Evolutionary conservation across 1,139 yeast species (phyloP).

Genomic region (Protomyces arabidopsidicola): DNA sequence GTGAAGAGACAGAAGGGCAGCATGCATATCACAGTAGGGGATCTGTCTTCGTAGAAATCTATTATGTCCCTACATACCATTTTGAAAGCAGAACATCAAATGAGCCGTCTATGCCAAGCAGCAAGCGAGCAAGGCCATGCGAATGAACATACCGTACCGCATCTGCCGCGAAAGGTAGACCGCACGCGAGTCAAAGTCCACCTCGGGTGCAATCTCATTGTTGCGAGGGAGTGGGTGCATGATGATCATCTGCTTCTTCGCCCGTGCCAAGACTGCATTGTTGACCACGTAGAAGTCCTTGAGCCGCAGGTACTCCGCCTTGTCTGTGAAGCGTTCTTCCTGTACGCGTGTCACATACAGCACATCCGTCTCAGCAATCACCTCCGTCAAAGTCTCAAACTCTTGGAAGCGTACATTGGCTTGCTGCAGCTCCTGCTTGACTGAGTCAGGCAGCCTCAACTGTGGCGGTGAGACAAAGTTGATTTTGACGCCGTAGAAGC

Average conservation of each 20-base stretch:
- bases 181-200: slow-evolving; percentile 77
- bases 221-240: slow-evolving; percentile 99
- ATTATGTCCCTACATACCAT: not conserved
- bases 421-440: slow-evolving; percentile 59
- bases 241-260: slow-evolving; percentile 91
- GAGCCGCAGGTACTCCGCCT: slow-evolving; percentile 73
- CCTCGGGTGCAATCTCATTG: slow-evolving; percentile 93
- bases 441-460: slow-evolving; percentile 70
- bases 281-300: slow-evolving; percentile 91
- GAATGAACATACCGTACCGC: slow-evolving; percentile 95
- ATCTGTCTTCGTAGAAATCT: not conserved
- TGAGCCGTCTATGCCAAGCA: slow-evolving; percentile 55
- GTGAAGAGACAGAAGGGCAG: too few relatives aligned
- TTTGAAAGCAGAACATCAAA: not conserved
- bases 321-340: slow-evolving; percentile 84
- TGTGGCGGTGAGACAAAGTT: slow-evolving; percentile 90
- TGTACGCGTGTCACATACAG: slow-evolving; percentile 97
- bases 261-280: slow-evolving; percentile 81
- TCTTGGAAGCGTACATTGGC: slow-evolving; percentile 69
- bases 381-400: slow-evolving; percentile 69
- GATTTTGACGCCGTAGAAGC: slow-evolving; percentile 87
- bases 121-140: slow-evolving; percentile 98
- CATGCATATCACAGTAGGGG: too few relatives aligned
- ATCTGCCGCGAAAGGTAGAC: slow-evolving; percentile 43
- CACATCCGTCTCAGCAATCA: slow-evolving; percentile 86